These are phyloP conservation scores for Nothomitra cinnamomea DNA, from an alignment of 2,329 filamentous ascomycete species.

Conservation along the genomic window DNA sequence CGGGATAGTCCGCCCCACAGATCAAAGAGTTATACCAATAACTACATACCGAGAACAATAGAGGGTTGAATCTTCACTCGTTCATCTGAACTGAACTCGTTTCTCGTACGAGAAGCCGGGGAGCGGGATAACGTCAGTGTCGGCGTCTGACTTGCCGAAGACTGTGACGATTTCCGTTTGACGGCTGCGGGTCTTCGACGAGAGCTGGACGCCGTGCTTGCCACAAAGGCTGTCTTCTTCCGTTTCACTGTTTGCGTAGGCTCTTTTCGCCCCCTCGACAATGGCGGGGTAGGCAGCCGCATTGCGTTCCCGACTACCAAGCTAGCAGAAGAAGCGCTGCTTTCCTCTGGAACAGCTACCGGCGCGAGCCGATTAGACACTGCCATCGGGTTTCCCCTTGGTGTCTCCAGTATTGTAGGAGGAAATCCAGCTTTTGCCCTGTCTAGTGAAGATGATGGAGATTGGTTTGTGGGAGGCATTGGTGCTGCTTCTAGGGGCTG, in stretches of 20 bases:
- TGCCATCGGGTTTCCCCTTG: not conserved
- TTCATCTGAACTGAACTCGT: not conserved
- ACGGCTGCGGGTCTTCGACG: not conserved
- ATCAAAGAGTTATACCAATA: not conserved
- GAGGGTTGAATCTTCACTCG: not conserved
- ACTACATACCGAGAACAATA: not conserved
- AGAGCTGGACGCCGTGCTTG: not conserved
- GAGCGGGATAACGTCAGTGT: not conserved
- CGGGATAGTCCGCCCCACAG: not conserved
- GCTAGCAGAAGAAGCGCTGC: not conserved
- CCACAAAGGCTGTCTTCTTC: slow-evolving; percentile 4
- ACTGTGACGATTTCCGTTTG: slow-evolving; percentile 4
- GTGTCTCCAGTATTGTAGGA: not conserved
- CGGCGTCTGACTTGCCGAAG: not conserved
- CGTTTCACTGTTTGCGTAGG: not conserved
- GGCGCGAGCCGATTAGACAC: not conserved
- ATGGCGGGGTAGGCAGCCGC: slow-evolving; percentile 3
- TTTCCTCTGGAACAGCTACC: not conserved
- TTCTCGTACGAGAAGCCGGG: not conserved
- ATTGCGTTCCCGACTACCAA: not conserved
- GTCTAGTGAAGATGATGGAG: not conserved
- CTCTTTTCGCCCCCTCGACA: not conserved
- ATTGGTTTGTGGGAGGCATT: not conserved
- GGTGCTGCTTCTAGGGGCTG: not conserved
- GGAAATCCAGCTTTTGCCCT: not conserved